A percentile compares a stretch with the other conserved stretches of the same genome.
phyloP scores from a whole-genome alignment of 495 filamentous ascomycete genomes.

The Penicillium atrosanguineum region DNA sequence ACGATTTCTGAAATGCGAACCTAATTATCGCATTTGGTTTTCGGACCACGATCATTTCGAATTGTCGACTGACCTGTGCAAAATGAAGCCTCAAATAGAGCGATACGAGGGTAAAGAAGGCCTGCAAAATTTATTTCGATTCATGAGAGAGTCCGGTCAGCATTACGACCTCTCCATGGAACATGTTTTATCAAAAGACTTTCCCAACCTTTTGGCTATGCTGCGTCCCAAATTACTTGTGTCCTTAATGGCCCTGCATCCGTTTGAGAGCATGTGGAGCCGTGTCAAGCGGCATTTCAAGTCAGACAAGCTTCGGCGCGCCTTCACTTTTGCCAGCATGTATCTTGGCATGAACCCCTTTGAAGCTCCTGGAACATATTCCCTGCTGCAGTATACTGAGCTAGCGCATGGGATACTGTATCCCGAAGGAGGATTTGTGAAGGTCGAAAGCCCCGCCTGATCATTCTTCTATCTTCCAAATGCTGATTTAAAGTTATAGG shows the following conservation, averaged over 20 bases:
- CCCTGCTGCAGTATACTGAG: slow-evolving; percentile 69
- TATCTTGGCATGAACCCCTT: slow-evolving; percentile 76
- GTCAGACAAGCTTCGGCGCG: slow-evolving; percentile 61
- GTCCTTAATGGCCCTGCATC: slow-evolving; percentile 56
- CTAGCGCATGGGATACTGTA: slow-evolving; percentile 73
- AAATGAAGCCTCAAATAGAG: slow-evolving; percentile 67
- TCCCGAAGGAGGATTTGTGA: slow-evolving; percentile 64
- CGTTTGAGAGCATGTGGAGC: slow-evolving; percentile 61
- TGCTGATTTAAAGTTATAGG: slow-evolving; percentile 16
- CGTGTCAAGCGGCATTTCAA: slow-evolving; percentile 60
- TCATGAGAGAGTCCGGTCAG: slow-evolving; percentile 57
- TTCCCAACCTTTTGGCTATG: slow-evolving; percentile 53
- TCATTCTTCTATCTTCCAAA: background rate
- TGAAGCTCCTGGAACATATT: slow-evolving; percentile 70
- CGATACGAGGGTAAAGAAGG: slow-evolving; percentile 63
- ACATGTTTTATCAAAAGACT: slow-evolving; percentile 62
- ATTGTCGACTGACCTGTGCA: slow-evolving; percentile 56
- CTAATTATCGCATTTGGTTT: slow-evolving; percentile 70
- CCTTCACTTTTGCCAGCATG: slow-evolving; percentile 74
- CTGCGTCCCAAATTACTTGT: slow-evolving; percentile 48
- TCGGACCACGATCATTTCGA: slow-evolving; percentile 57
- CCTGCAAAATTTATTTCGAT: slow-evolving; percentile 59
- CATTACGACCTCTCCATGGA: slow-evolving; percentile 63
- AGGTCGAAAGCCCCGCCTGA: background rate
- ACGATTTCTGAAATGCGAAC: slow-evolving; percentile 62